Conservation (phyloP, 139 green algal species). For the Picochlorum sp. region DNA sequence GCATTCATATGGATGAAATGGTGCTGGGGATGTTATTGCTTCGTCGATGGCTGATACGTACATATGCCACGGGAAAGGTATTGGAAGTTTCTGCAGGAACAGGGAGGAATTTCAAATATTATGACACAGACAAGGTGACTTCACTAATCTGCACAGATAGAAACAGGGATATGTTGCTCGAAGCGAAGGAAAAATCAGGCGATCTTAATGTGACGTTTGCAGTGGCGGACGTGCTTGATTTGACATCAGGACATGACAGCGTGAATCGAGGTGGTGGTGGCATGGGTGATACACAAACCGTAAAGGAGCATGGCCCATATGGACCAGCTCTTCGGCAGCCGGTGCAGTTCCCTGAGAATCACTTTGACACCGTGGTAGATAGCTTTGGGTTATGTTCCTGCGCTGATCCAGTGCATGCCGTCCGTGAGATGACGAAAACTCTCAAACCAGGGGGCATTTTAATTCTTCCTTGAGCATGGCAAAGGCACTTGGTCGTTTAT, state of each 20-base stretch:
- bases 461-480: conserved; percentile 62
- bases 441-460: conserved; percentile 47
- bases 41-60: conserved; percentile 34
- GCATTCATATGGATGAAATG: conserved; percentile 42
- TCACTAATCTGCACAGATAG: conserved; percentile 50
- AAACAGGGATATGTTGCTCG: conserved; percentile 46
- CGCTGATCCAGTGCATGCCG: conserved; percentile 39
- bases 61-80: conserved; percentile 44
- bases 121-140: conserved; percentile 12
- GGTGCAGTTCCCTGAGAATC: conserved; percentile 25
- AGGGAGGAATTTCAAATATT: conserved; percentile 62
- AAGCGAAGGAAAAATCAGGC: conserved; percentile 31
- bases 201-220: background rate
- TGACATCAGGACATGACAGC: background rate
- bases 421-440: conserved; percentile 37
- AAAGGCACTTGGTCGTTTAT: conserved; percentile 30
- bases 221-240: background rate
- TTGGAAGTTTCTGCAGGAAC: conserved; percentile 69
- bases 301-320: conserved; percentile 3
- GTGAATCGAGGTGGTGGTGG: background rate
- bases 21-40: conserved; percentile 52
- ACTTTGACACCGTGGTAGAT: conserved; percentile 71
- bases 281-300: conserved; percentile 2
- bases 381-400: conserved; percentile 67
- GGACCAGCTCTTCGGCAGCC: conserved; percentile 8